Base-by-base conservation (phyloP, 1,284 basidiomycete genomes). In the Meira miltonrushii region DNA sequence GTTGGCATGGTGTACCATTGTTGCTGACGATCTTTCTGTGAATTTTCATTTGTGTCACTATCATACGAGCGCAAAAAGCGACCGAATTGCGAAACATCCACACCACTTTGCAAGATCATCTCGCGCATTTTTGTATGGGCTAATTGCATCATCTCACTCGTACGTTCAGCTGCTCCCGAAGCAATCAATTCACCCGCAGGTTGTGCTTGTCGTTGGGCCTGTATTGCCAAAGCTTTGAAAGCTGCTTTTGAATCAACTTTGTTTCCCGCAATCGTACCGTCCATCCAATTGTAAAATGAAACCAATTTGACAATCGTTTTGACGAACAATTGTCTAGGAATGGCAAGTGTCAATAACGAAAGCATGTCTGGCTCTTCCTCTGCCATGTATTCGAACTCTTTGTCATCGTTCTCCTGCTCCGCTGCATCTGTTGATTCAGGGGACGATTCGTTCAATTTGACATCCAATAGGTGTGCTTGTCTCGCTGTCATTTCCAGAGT, bases 91-190 rank as follows among this genome's bases (percentile, higher is more conserved):
- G 17, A 21, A 23, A 48, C 12, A 48, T 48, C 46, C n/a, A 48
- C 46, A 25, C 17, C 46, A 21, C 46, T 48, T 23, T 48, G 17
- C 17, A 48, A 6, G 3, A 48, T 21, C 4, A 48, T 25, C 12
- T 48, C 46, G 23, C 25, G 7, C 21, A 48, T 23, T 12, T 23
- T 48, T 23, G 86, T 81, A 1, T 86, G 86, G n/a, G 90, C 68
- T 17, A 98, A 82, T 28, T 84, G 81, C 54, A 94, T 79, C 61
- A 89, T 87, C 82, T 99, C 95, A 64, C 85, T 87, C 6, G 93
- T 96, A 79, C 98, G 95, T 0, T 95, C 95, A 33, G 95, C 94
- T 93, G 68, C 25, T 2, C 46, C 46, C 8, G 28, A 33, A 33
- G 28, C 28, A 33, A 33, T 33, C 28, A 33, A 33, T 33, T 33